Evolutionary conservation across 1,284 basidiomycete genomes (phyloP).

Genomic region (Ceratobasidium sp.): DNA sequence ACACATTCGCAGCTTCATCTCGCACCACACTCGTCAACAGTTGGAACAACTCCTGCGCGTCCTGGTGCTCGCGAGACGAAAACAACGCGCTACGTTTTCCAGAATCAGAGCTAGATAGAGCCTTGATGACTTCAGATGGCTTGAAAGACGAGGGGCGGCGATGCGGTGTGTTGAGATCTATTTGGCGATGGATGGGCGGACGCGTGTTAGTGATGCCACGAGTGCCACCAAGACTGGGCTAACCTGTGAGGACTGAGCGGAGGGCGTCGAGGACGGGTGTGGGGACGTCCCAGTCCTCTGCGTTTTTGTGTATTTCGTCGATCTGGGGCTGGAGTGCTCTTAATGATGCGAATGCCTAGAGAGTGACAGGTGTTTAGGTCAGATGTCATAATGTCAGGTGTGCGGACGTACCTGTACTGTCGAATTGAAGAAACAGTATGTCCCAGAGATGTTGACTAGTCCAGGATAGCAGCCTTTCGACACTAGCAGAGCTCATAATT

Average conservation of each 20-base stretch:
- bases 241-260: conserved; percentile 74
- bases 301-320: conserved; percentile 76
- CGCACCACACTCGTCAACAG: conserved; percentile 89
- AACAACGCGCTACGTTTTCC: conserved; percentile 71
- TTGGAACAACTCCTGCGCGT: conserved; percentile 96
- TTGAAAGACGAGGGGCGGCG: conserved; percentile 72
- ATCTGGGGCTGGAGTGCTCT: conserved; percentile 82
- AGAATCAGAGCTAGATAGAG: conserved; percentile 69
- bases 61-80: conserved; percentile 90
- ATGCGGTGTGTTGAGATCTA: conserved; percentile 80
- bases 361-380: conserved; percentile 35
- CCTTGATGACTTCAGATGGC: conserved; percentile 77
- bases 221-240: conserved; percentile 50
- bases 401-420: conserved; percentile 79
- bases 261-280: conserved; percentile 87
- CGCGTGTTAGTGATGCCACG: conserved; percentile 26
- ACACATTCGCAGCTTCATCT: conserved; percentile 77
- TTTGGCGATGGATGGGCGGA: conserved; percentile 25
- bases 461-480: conserved; percentile 76
- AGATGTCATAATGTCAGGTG: conserved; percentile 37
- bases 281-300: conserved; percentile 80
- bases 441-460: conserved; percentile 93
- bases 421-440: conserved; percentile 95
- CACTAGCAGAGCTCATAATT: neutral
- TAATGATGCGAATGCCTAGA: conserved; percentile 85